Conservation (phyloP, 2,329 filamentous ascomycete species). For the Cryphonectria carpinicola region DNA sequence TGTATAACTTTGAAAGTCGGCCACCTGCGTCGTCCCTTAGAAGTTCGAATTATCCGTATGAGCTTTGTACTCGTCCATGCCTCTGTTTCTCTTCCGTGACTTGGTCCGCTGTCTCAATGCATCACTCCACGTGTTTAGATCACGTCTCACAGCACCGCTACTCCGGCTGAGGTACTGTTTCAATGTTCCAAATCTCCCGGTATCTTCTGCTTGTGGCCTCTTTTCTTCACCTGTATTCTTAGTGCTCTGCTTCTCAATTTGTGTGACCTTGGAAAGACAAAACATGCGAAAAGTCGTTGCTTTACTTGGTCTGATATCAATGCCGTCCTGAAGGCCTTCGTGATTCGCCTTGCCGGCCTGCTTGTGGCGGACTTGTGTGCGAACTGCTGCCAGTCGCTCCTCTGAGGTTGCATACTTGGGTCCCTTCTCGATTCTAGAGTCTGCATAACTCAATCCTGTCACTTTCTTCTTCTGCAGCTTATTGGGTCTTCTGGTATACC, state of each 20-base stretch:
- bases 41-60: neutral
- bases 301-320: neutral
- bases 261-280: neutral
- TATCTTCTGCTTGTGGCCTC: neutral
- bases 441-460: neutral
- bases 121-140: neutral
- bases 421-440: too few relatives aligned
- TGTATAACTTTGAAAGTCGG: too few relatives aligned
- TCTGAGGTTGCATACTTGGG: too few relatives aligned
- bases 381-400: too few relatives aligned
- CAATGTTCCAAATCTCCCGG: neutral
- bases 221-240: neutral
- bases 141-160: neutral
- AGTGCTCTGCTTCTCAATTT: neutral
- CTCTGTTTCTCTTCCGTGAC: neutral
- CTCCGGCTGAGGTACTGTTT: neutral
- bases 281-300: neutral
- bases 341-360: neutral
- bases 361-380: neutral
- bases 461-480: neutral
- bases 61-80: neutral
- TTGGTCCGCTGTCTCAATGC: neutral
- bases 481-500: slow-evolving; percentile 4
- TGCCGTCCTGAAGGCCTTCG: neutral
- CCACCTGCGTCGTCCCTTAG: neutral